A percentile compares a stretch with the other conserved stretches of the same genome.
Conservation (phyloP, 106 monocot species). For the Dactylorhiza incarnata region DNA sequence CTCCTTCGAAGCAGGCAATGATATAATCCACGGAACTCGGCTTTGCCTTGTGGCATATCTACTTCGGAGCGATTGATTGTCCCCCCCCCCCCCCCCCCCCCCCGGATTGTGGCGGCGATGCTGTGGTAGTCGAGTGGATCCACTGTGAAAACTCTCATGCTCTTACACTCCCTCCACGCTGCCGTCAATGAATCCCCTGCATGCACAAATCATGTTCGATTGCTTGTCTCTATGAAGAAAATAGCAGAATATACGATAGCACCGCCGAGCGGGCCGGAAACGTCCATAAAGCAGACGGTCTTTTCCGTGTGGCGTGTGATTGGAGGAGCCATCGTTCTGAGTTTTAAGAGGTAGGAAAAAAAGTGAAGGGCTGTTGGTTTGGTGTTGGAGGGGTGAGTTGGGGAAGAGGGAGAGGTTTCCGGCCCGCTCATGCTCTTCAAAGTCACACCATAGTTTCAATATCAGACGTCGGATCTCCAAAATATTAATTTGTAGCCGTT, state of each 20-base stretch:
- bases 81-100: too few species aligned
- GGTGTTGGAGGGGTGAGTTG: too few species aligned
- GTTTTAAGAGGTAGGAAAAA: not conserved
- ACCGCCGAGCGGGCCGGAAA: conserved; percentile 38
- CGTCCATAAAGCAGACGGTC: conserved; percentile 88
- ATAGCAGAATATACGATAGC: conserved; percentile 18
- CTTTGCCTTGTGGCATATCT: too few species aligned
- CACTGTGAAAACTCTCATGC: conserved; percentile 49
- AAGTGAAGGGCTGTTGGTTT: too few species aligned
- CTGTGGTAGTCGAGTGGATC: conserved; percentile 86
- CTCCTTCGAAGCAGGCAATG: too few species aligned
- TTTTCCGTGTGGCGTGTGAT: conserved; percentile 15
- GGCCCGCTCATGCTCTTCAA: too few species aligned
- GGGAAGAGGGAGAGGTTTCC: too few species aligned
- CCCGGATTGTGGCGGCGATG: conserved; percentile 69
- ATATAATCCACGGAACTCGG: too few species aligned
- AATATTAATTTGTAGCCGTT: too few species aligned
- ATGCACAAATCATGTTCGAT: not conserved
- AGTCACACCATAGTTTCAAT: too few species aligned
- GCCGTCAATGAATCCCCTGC: conserved; percentile 14
- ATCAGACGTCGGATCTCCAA: too few species aligned
- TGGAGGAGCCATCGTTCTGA: conserved; percentile 14
- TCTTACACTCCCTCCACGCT: conserved; percentile 17
- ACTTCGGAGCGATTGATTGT: too few species aligned
- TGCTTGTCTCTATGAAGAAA: not conserved